These are phyloP conservation scores for Exophiala xenobiotica DNA, from an alignment of 2,329 filamentous ascomycete genomes.

Conservation along the genomic window DNA sequence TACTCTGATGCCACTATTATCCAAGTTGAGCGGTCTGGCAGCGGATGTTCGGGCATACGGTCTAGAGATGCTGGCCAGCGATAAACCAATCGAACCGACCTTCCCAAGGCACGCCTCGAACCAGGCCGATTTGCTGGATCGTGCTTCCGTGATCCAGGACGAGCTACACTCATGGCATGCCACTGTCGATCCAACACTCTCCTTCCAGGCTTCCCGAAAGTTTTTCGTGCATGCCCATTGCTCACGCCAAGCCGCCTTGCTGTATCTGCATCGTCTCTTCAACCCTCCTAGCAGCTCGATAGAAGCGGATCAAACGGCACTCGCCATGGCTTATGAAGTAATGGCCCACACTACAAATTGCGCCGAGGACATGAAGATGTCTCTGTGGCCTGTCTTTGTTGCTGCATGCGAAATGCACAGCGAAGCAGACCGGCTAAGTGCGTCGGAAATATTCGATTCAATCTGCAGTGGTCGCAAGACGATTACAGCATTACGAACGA, in stretches of 20 bases:
- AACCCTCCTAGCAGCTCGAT: constrained; percentile 27
- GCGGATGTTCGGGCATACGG: constrained; percentile 29
- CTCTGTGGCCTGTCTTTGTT: constrained; percentile 36
- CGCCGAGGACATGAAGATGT: constrained; percentile 33
- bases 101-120: not conserved
- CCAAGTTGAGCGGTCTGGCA: constrained; percentile 33
- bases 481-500: constrained; percentile 32
- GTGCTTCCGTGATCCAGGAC: constrained; percentile 5
- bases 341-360: constrained; percentile 30
- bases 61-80: not conserved
- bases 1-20: constrained; percentile 35
- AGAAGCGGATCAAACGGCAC: constrained; percentile 29
- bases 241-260: constrained; percentile 31
- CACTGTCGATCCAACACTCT: constrained; percentile 22
- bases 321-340: constrained; percentile 34
- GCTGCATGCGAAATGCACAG: constrained; percentile 33
- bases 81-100: not conserved
- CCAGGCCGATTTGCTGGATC: not conserved
- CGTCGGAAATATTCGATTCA: constrained; percentile 30
- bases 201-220: constrained; percentile 32
- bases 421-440: constrained; percentile 29
- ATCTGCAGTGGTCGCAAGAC: constrained; percentile 33
- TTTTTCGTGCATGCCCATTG: constrained; percentile 34
- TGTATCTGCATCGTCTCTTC: constrained; percentile 34
- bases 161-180: constrained; percentile 30